Base-by-base conservation (phyloP, 2,329 filamentous ascomycete genomes). In the Dactylellina parvicollis region DNA sequence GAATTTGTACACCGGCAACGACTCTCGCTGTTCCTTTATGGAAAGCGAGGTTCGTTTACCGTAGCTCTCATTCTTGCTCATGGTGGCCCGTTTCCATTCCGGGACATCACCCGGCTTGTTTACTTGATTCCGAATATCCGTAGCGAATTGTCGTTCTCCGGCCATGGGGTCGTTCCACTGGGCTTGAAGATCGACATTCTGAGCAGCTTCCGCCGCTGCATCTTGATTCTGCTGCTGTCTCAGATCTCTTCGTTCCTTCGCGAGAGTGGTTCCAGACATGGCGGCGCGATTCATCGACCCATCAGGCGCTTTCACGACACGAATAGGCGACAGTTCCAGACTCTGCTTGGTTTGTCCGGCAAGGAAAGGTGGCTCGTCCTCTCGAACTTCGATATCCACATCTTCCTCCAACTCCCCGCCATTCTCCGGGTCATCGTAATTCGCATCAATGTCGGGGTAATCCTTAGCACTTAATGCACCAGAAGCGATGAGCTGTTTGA, bases 151-250 rank as follows among this genome's bases (percentile, higher is more conserved):
- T 62, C 90, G 86, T 79, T 93, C 88, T 22, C 89, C 87, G 12
- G 92, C 90, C 93, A 99, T 96, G 0, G 95, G 95, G 80, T 99
- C 95, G 67, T 97, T 90, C 96, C 96, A 99, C 80, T 97, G 92
- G 10, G 91, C 88, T 57, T 90, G 88, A 2, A 99, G 83, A 78
- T 98, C 92, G 30, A 95, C 90, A 78, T 92, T 90, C 0, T 88
- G 83, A 1, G 88, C 86, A 75, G 91, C 88, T 74, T 95, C 88
- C 20, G 92, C 90, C 1, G 84, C 83, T n/a, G 78, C 87, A 83
- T 90, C 92, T 71, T 96, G 90, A 0, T 88, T 88, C 81, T 99
- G 94, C 79, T 96, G 90, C 78, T 96, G 92, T 73, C 92, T 88
- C 76, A 97, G 78, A 72, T 99, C 95, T 79, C 92, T 89, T 57